Base-by-base conservation (phyloP, 192 early-diverging fungal genomes). In the Paraglomus brasilianum region DNA sequence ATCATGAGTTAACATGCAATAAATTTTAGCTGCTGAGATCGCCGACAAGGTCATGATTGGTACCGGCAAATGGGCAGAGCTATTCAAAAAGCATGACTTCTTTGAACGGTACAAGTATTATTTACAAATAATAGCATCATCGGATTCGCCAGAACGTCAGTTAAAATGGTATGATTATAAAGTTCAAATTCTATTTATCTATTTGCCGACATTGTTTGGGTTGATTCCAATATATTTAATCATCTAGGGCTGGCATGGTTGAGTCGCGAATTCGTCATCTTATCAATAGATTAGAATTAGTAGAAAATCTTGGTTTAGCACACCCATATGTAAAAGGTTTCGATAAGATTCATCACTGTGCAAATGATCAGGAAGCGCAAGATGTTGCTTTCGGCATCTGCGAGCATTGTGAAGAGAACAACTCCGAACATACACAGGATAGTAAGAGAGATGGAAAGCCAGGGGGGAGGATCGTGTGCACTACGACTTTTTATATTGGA, bases 241-340 rank as follows among this genome's bases (percentile, higher is more conserved):
- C 6, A 24, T 36, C 42, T 70, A 88, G 87, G 88, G 87, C 89
- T 19, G 95, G 97, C 40, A 83, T 94, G 72, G 90, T 97, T 0
- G 97, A 99, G 73, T 94, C 95, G 9, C 84, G 89, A 45, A 76
- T 99, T 44, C 89, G 97, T 70, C 92, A 93, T 56, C 83, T 95
- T 13, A 87, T 97, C 5, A 79, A 82, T 63, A 91, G 88, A 66
- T 76, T 99, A n/a, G 97, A 99, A 71, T 61, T 72, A 14, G 82
- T 90, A 0, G 89, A 92, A 5, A 74, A 80, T 53, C 63, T 99
- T 43, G 73, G 82, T 9, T 61, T 92, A 52, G 93, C 92, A 1
- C 93, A 95, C 68, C 97, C 97, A 44, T 97, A 88, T 75, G 91
- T 94, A 59, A 95, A 97, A 64, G 86, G 90, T 52, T 90, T 89